Base-by-base conservation (phyloP, 2,329 filamentous ascomycete genomes). In the Ophidiomyces ophidiicola region DNA sequence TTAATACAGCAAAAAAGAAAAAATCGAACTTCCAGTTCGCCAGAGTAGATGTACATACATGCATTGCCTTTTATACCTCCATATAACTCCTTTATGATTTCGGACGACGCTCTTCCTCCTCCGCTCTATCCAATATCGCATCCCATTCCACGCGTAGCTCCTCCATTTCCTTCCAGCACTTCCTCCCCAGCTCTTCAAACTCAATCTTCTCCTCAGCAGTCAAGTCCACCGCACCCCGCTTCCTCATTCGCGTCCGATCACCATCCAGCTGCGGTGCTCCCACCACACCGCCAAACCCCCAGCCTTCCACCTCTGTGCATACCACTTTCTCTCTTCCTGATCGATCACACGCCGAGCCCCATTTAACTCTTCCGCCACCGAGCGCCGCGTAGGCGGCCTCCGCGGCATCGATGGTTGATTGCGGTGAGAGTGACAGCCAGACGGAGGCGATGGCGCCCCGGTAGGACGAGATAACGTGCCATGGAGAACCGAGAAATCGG, bases 241-340 rank as follows among this genome's bases (percentile, higher is more conserved):
- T 78, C 46, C 84, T 68, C 7, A 69, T 66, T 17, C 68, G 63
- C 51, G 66, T 70, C 30, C 66, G 61, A 48, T 75, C 62, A 39
- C 68, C 62, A 2, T 68, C 68, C 31, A 61, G 51, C 28, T 64
- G 53, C 56, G 49, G 77, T 80, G 0, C 67, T 64, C 34, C 60
- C 20, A 72, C 56, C 21, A 62, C 64, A 2, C 75, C 75, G 31
- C 70, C 69, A 55, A 67, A 68, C 0, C 85, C 87, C 86, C 87
- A 94, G 5, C 85, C 83, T 30, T 83, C 77, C 2, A 93, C 79
- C 58, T 94, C 84, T 1, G 86, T 92, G 51, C 76, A 75, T 59
- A 79, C 80, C 4, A 84, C 74, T 26, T 70, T 64, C 43, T 73
- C 70, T 14, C 68, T 62, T 0, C 80, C 77, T 39, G 62, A 58